Evolutionary conservation across 1,139 yeast species (phyloP), one percentile per base, ranked within the genome.

Genomic region (Nakaseomyces delphensis): DNA sequence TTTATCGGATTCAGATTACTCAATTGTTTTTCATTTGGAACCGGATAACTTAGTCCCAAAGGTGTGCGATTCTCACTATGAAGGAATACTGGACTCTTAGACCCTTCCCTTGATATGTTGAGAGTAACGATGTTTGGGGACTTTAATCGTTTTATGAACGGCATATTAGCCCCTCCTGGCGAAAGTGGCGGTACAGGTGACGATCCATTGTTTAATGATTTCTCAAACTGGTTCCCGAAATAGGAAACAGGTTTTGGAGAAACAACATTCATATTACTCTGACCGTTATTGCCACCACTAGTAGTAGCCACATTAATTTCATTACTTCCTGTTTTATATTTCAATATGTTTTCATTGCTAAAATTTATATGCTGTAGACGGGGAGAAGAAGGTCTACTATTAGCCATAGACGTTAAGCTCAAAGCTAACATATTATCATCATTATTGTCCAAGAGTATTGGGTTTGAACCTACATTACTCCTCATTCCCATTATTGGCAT

Each of bases 81-180:
- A 13, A 54, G 46, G 2, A 56, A 52, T 5, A 58, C 53, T 2
- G 64, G 64, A 40, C 62, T 57, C 42, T 57, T 50, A 8, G 64
- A 60, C 4, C 60, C 52, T 41, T 60, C 64, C 39, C 64, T 52
- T 3, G 64, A 60, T 23, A 60, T 59, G 41, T 60, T 60, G 40
- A 60, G 46, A 28, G 63, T 60, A 5, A 60, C 64, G 44, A 60
- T 60, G 42, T 60, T 59, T 3, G 64, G 62, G 5, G 63, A 59
- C 40, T 57, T 59, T 14, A 60, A 48, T 37, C 63, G 51, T 42
- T 57, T 59, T 37, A 60, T 53, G 36, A 56, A 56, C 8, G 63
- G 60, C 36, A 56, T 39, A 28, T 50, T 53, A n/a, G 55, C 25
- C 21, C 50, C 31, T 10, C 50, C 40, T 16, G 49, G 47, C 11